These are phyloP conservation scores for Exserohilum turcica DNA, from an alignment of 2,329 filamentous ascomycete species.

Conservation along the genomic window DNA sequence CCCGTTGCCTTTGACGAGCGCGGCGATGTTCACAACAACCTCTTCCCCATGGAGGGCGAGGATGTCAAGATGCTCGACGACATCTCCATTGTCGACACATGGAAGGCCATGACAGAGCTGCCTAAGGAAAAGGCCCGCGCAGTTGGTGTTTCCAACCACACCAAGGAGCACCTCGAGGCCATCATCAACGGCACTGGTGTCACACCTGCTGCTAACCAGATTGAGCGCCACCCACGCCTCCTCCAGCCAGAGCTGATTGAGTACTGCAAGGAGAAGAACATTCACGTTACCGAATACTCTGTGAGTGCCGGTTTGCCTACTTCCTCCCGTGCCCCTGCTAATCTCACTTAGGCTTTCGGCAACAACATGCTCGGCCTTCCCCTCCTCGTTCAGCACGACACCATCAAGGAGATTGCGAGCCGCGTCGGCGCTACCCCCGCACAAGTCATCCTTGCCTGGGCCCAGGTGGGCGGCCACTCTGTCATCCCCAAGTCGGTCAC, in stretches of 20 bases:
- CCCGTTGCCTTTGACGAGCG: constrained; percentile 60
- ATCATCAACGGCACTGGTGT: constrained; percentile 55
- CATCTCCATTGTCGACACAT: constrained; percentile 58
- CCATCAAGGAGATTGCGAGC: constrained; percentile 69
- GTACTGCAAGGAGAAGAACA: constrained; percentile 39
- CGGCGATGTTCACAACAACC: constrained; percentile 41
- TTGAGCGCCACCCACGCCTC: constrained; percentile 39
- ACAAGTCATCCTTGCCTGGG: constrained; percentile 84
- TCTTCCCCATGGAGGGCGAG: constrained; percentile 30
- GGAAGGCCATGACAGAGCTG: constrained; percentile 48
- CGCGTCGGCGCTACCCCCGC: constrained; percentile 69
- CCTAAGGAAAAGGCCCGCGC: constrained; percentile 43
- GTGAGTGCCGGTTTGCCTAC: constrained; percentile 7
- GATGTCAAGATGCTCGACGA: constrained; percentile 52
- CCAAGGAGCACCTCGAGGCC: constrained; percentile 53
- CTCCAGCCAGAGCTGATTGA: constrained; percentile 37
- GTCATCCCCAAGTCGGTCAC: constrained; percentile 44
- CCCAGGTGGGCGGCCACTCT: constrained; percentile 65
- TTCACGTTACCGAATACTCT: constrained; percentile 41
- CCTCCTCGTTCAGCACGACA: constrained; percentile 54
- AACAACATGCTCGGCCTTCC: constrained; percentile 61
- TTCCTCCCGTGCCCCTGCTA: constrained; percentile 61
- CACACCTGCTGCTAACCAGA: constrained; percentile 37
- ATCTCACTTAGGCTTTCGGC: constrained; percentile 64
- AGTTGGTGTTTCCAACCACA: constrained; percentile 40